Evolutionary conservation across 1,284 basidiomycete genomes (phyloP).

Genomic region (Microbotryum scabiosae): DNA sequence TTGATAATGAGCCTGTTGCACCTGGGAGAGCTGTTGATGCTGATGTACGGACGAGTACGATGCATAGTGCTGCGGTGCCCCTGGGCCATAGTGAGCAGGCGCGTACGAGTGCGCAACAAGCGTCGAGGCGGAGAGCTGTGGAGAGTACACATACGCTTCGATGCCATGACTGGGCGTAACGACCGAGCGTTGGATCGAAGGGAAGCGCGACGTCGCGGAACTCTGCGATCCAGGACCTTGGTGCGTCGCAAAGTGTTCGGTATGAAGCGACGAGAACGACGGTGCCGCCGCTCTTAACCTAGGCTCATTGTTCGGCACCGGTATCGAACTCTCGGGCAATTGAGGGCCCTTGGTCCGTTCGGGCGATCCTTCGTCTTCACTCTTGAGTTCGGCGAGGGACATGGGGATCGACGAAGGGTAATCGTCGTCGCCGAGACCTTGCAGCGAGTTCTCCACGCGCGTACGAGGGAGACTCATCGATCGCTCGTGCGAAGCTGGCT

Average conservation of each 20-base stretch:
- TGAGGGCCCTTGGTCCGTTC: slow-evolving; percentile 11
- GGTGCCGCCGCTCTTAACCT: slow-evolving; percentile 23
- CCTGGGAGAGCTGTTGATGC: neutral
- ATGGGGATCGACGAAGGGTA: slow-evolving; percentile 23
- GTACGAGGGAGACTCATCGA: slow-evolving; percentile 11
- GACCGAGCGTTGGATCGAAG: neutral
- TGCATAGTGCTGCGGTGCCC: neutral
- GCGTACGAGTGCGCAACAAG: slow-evolving; percentile 10
- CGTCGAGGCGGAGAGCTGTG: slow-evolving; percentile 1
- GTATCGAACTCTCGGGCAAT: neutral
- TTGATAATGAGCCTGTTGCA: neutral
- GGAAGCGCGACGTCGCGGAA: neutral
- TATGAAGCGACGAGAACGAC: slow-evolving; percentile 26
- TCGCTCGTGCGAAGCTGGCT: slow-evolving; percentile 13
- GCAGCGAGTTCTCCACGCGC: slow-evolving; percentile 25
- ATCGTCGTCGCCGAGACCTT: slow-evolving; percentile 26
- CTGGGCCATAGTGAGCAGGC: slow-evolving; percentile 1
- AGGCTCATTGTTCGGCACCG: slow-evolving; percentile 18
- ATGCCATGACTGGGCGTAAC: slow-evolving; percentile 3
- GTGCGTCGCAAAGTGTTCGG: slow-evolving; percentile 18
- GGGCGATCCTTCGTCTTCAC: slow-evolving; percentile 22
- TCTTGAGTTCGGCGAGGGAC: slow-evolving; percentile 30
- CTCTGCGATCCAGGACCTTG: neutral
- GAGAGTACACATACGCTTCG: slow-evolving; percentile 12
- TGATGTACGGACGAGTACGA: slow-evolving; percentile 1